phyloP scores from a whole-genome alignment of 2,329 filamentous ascomycete species.

The Pseudogymnoascus destructans region DNA sequence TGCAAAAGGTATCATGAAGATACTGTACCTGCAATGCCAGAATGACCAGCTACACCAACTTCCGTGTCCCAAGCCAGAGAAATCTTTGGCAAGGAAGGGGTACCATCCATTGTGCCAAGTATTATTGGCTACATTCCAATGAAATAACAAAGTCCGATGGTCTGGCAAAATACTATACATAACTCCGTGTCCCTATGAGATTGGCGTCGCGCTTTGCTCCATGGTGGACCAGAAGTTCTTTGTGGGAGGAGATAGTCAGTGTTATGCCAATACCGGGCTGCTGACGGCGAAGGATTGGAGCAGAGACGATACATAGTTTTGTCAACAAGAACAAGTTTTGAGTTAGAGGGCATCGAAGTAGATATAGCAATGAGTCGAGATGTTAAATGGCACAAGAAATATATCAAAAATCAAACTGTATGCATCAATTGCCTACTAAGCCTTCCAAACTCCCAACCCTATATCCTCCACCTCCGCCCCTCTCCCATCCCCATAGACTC shows the following conservation, averaged over 20 bases:
- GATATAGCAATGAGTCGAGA: not conserved
- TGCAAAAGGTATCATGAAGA: not conserved
- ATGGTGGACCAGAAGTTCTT: not conserved
- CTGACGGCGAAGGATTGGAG: not conserved
- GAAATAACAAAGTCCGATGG: not conserved
- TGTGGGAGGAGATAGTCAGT: not conserved
- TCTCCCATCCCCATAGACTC: not conserved
- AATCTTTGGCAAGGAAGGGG: not conserved
- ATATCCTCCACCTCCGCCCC: not conserved
- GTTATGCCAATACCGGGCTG: not conserved
- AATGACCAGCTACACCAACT: not conserved
- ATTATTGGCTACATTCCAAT: not conserved
- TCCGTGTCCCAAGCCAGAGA: not conserved
- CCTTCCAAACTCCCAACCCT: constrained; percentile 6
- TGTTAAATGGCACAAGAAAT: not conserved
- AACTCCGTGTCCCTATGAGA: not conserved
- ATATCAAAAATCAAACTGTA: constrained; percentile 6
- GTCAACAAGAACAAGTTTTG: not conserved
- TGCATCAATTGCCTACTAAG: constrained; percentile 9
- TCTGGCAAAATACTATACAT: not conserved
- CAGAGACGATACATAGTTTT: not conserved
- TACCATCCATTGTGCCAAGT: not conserved
- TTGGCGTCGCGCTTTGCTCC: not conserved
- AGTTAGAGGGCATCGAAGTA: not conserved
- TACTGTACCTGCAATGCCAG: not conserved